Evolutionary conservation across 2,329 filamentous ascomycete genomes (phyloP).

Genomic region (Ophiosphaerella narmari): DNA sequence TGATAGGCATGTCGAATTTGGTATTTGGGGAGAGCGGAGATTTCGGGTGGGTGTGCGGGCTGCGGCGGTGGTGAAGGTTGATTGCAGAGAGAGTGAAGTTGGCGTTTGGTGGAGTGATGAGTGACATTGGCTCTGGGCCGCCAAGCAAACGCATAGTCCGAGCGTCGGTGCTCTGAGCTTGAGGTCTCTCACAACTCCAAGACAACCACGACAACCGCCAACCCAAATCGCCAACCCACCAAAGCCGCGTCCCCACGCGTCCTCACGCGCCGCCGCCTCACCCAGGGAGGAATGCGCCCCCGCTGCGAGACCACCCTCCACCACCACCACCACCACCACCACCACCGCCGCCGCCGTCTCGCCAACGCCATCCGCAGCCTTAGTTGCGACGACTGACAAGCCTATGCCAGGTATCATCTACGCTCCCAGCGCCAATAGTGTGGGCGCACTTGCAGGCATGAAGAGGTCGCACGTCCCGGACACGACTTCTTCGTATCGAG

Average conservation of each 20-base stretch:
- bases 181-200: conserved; percentile 19
- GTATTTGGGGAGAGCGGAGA: conserved; percentile 33
- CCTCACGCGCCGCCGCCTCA: conserved; percentile 10
- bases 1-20: conserved; percentile 49
- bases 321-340: conserved; percentile 2
- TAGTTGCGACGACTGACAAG: conserved; percentile 15
- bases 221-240: conserved; percentile 2
- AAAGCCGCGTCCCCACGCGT: conserved; percentile 9
- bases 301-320: conserved; percentile 2
- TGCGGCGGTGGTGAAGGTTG: conserved; percentile 34
- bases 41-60: conserved; percentile 29
- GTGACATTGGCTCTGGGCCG: conserved; percentile 17
- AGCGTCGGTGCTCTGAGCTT: conserved; percentile 17
- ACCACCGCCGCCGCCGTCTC: conserved; percentile 5
- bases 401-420: conserved; percentile 41
- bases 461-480: conserved; percentile 37
- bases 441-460: conserved; percentile 39
- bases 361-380: conserved; percentile 7
- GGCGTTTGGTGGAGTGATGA: conserved; percentile 26
- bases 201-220: conserved; percentile 12
- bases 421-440: conserved; percentile 35
- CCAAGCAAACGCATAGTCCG: conserved; percentile 6
- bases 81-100: conserved; percentile 32
- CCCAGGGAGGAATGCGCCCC: conserved; percentile 6
- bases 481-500: conserved; percentile 21